phyloP scores from a whole-genome alignment of 805 yeast genomes.

The Sungouiozyma ichnusensis region DNA sequence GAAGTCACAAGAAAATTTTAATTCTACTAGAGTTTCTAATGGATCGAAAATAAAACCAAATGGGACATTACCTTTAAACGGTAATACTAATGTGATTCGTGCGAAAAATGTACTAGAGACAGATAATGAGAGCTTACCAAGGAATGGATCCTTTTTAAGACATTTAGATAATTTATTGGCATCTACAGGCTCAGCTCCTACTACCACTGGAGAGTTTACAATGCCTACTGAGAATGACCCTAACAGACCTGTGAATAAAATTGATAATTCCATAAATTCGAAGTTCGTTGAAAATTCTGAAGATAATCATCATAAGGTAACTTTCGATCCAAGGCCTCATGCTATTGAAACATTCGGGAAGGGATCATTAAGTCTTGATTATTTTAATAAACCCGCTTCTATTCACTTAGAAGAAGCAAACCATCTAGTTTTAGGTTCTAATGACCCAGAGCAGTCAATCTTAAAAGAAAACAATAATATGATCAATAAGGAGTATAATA shows the following conservation, averaged over 20 bases:
- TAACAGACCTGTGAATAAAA: conserved; percentile 1
- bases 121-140: conserved; percentile 2
- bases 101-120: neutral
- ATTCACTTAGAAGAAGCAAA: conserved; percentile 1
- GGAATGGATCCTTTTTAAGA: conserved; percentile 27
- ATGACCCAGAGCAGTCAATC: neutral
- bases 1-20: neutral
- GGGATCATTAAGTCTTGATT: conserved; percentile 40
- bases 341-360: conserved; percentile 44
- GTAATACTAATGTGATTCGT: conserved; percentile 2
- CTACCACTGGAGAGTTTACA: neutral
- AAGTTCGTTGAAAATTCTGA: neutral
- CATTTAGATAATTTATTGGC: conserved; percentile 29
- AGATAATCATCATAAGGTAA: neutral
- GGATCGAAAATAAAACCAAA: neutral
- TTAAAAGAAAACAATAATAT: neutral
- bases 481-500: neutral
- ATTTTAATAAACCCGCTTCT: conserved; percentile 8
- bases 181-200: conserved; percentile 1
- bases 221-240: neutral
- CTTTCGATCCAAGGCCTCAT: conserved; percentile 25
- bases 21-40: neutral
- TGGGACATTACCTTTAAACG: neutral
- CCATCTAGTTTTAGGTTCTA: neutral
- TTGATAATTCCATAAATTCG: neutral